Conservation (phyloP, 2,329 filamentous ascomycete species). For the Rutstroemia sydowiana region DNA sequence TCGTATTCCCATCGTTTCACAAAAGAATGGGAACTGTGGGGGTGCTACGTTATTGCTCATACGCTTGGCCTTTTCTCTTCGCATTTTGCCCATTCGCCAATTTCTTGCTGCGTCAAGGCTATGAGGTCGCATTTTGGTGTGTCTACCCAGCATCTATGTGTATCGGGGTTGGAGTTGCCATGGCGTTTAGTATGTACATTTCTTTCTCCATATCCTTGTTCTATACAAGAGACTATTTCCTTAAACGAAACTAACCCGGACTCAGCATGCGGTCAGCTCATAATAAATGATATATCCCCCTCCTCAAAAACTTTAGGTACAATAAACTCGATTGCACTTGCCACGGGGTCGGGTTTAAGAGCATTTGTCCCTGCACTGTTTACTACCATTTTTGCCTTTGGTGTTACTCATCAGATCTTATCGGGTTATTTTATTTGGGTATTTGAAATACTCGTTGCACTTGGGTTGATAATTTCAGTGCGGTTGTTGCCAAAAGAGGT, state of each 20-base stretch:
- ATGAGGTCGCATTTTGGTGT: conserved; percentile 30
- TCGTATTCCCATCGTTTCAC: conserved; percentile 64
- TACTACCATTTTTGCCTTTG: conserved; percentile 60
- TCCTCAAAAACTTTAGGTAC: conserved; percentile 57
- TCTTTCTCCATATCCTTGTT: conserved; percentile 44
- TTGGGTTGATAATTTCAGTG: conserved; percentile 26
- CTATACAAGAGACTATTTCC: background rate
- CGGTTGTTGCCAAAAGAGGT: conserved; percentile 31
- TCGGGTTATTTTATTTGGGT: conserved; percentile 61
- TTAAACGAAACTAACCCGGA: conserved; percentile 30
- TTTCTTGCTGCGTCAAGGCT: conserved; percentile 43
- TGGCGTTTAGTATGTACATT: conserved; percentile 43
- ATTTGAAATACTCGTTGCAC: conserved; percentile 39
- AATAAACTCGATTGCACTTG: conserved; percentile 62
- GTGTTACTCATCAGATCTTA: conserved; percentile 53
- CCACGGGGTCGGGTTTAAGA: conserved; percentile 52
- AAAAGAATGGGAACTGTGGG: conserved; percentile 57
- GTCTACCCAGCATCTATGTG: conserved; percentile 45
- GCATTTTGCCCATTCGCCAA: conserved; percentile 46
- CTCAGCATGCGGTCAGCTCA: conserved; percentile 66
- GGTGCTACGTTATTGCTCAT: conserved; percentile 52
- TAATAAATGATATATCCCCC: conserved; percentile 67
- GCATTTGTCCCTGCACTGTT: conserved; percentile 60
- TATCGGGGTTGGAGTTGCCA: conserved; percentile 37
- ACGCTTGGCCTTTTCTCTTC: conserved; percentile 61